phyloP scores from a whole-genome alignment of 768 basidiomycete species.

The Mrakia gelida region DNA sequence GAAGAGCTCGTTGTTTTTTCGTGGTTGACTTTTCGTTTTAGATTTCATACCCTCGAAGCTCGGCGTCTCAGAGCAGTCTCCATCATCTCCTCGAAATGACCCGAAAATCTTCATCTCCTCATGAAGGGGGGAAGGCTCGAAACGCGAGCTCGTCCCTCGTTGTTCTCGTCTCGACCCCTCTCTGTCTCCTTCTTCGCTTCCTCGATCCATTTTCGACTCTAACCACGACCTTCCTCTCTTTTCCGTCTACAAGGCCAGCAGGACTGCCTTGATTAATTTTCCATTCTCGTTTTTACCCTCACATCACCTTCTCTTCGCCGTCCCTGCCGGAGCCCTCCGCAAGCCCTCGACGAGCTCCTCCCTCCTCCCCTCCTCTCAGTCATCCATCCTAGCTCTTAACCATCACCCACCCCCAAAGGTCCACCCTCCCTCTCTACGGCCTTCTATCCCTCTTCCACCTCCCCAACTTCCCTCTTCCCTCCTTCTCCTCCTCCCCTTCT shows the following conservation, averaged over 20 bases:
- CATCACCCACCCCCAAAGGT: neutral
- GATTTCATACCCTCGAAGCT: too few relatives aligned
- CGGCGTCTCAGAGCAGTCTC: too few relatives aligned
- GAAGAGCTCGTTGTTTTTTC: too few relatives aligned
- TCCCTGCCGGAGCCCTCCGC: neutral
- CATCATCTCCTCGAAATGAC: too few relatives aligned
- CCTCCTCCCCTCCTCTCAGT: conserved; percentile 1
- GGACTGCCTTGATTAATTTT: neutral
- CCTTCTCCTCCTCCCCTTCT: too few relatives aligned
- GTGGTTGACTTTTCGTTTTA: too few relatives aligned
- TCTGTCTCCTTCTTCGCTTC: neutral
- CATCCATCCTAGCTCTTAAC: neutral
- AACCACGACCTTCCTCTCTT: neutral
- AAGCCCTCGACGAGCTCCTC: neutral
- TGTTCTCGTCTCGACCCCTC: neutral
- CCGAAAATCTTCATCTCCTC: too few relatives aligned
- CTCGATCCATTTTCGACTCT: neutral
- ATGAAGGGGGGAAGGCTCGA: too few relatives aligned
- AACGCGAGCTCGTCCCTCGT: too few relatives aligned
- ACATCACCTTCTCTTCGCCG: neutral
- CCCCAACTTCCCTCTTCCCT: too few relatives aligned
- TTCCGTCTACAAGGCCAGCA: neutral
- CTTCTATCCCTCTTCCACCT: neutral
- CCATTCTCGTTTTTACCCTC: neutral
- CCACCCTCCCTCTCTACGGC: neutral